Conservation (phyloP, 768 basidiomycete species). For the Mycena epipterygia region DNA sequence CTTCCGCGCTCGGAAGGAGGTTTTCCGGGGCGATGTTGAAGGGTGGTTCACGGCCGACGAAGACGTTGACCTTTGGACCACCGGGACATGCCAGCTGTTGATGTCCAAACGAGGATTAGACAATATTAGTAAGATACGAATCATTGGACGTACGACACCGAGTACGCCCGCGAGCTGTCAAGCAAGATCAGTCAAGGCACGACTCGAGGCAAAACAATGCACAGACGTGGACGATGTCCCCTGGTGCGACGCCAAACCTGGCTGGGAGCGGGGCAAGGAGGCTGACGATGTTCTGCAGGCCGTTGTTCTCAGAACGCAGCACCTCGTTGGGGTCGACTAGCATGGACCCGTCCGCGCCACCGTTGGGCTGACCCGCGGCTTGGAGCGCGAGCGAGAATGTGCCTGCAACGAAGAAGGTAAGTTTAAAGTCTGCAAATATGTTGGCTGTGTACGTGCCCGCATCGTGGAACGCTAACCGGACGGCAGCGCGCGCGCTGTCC, state of each 20-base stretch:
- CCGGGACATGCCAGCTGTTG: conserved; percentile 32
- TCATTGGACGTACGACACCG: conserved; percentile 11
- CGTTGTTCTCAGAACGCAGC: conserved; percentile 27
- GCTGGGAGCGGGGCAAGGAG: conserved; percentile 24
- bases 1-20: conserved; percentile 23
- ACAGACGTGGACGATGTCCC: conserved; percentile 29
- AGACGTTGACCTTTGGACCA: conserved; percentile 29
- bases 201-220: not conserved
- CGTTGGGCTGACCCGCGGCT: no score
- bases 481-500: conserved; percentile 29
- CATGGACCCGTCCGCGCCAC: no score
- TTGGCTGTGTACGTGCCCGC: conserved; percentile 17
- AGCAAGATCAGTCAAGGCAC: not conserved
- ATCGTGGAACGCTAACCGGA: conserved; percentile 35
- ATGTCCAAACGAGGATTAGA: not conserved
- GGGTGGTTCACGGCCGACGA: conserved; percentile 27
- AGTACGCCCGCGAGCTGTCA: conserved; percentile 26
- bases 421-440: not conserved
- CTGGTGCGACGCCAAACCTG: conserved; percentile 26
- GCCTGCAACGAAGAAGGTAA: no score
- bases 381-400: conserved; percentile 21
- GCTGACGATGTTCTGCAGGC: conserved; percentile 27
- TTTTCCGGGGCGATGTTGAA: conserved; percentile 15
- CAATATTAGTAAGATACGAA: not conserved
- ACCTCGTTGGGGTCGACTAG: no score